phyloP scores from a whole-genome alignment of 2,329 filamentous ascomycete genomes.

The Paecilomyces sp. region DNA sequence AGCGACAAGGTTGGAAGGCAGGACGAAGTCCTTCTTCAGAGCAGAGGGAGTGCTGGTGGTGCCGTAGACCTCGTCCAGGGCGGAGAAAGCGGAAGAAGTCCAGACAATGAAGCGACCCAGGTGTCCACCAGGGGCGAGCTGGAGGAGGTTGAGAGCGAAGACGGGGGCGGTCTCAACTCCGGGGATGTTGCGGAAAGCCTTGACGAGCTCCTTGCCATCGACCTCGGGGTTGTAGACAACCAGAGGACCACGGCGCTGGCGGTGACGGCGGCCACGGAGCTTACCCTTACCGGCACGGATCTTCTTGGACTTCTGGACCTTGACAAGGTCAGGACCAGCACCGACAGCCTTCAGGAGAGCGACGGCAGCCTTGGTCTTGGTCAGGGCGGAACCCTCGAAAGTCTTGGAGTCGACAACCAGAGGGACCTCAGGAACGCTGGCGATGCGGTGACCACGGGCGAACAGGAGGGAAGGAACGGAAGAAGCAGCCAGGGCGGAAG shows the following conservation, averaged over 20 bases:
- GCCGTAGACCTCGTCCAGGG: constrained; percentile 95
- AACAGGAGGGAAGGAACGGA: constrained; percentile 90
- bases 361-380: constrained; percentile 84
- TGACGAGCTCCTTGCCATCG: constrained; percentile 89
- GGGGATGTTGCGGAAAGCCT: constrained; percentile 97
- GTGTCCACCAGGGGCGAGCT: constrained; percentile 97
- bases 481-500: constrained; percentile 93
- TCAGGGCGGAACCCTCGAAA: constrained; percentile 70
- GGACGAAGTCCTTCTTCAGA: constrained; percentile 98
- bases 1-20: constrained; percentile 84
- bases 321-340: constrained; percentile 82
- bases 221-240: constrained; percentile 95
- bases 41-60: constrained; percentile 80
- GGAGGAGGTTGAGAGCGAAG: constrained; percentile 93
- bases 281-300: constrained; percentile 98
- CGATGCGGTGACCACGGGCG: constrained; percentile 94
- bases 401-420: constrained; percentile 89
- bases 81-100: constrained; percentile 94
- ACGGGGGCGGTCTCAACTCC: constrained; percentile 96
- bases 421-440: constrained; percentile 87
- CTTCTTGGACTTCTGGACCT: constrained; percentile 96
- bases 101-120: constrained; percentile 98
- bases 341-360: constrained; percentile 85
- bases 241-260: constrained; percentile 94
- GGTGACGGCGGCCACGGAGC: constrained; percentile 91